These are phyloP conservation scores for Haplosporangium gracile DNA, from an alignment of 192 early-diverging fungal species.

Conservation along the genomic window DNA sequence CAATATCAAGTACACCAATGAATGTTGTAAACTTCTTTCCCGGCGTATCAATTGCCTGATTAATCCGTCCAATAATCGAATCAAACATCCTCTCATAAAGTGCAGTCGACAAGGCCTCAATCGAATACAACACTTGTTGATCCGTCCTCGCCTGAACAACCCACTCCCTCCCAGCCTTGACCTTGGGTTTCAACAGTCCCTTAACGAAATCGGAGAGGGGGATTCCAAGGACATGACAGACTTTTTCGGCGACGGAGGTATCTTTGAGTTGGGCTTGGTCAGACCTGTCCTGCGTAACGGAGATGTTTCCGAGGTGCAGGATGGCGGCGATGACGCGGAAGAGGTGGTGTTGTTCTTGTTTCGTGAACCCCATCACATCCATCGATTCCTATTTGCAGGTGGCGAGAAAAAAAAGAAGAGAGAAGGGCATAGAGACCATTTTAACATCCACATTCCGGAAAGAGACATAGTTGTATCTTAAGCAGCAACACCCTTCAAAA, in stretches of 20 bases:
- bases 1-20: slow-evolving; percentile 99
- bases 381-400: slow-evolving; percentile 73
- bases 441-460: not conserved
- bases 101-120: slow-evolving; percentile 92
- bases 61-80: slow-evolving; percentile 89
- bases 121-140: slow-evolving; percentile 87
- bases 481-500: not conserved
- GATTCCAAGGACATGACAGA: slow-evolving; percentile 96
- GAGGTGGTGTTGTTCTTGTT: slow-evolving; percentile 83
- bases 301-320: slow-evolving; percentile 95
- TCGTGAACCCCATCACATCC: slow-evolving; percentile 82
- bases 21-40: slow-evolving; percentile 82
- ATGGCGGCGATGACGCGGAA: slow-evolving; percentile 90
- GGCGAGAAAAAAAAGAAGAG: not conserved
- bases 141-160: slow-evolving; percentile 91
- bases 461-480: not conserved
- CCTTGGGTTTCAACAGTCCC: slow-evolving; percentile 87
- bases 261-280: slow-evolving; percentile 90
- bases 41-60: slow-evolving; percentile 76
- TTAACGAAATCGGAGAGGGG: slow-evolving; percentile 89
- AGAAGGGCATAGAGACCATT: not conserved
- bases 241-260: slow-evolving; percentile 81
- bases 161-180: slow-evolving; percentile 97
- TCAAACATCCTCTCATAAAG: slow-evolving; percentile 98
- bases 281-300: slow-evolving; percentile 79